Evolutionary conservation across 345 rosid species (phyloP), one percentile per base, ranked within the genome.

Genomic region (Dimocarpus longan): DNA sequence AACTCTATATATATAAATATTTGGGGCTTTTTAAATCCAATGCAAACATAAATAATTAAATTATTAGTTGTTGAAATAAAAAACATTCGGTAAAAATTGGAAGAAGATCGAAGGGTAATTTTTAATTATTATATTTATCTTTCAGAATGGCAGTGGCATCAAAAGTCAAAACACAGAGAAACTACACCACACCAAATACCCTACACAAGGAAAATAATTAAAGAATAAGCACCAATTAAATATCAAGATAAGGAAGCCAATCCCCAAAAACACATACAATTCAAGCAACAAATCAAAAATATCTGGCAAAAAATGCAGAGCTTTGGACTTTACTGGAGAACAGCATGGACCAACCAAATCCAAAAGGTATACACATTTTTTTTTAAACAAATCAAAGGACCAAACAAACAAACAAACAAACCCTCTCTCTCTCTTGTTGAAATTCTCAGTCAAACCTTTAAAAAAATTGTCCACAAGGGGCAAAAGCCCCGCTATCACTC

Each of bases 231-330:
- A 59, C 21, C 10, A 59, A 6, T 18, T 62, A 22, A 74, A 75
- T 63, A 18, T 10, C 46, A 18, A 68, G 24, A 77, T 3, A 43
- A 24, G 48, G 12, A 60, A 32, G 19, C 69, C 48, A 63, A 64
- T 37, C 24, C 37, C 37, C 18, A 70, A 24, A 4, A 13, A 71
- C 70, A 70, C 80, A 70, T 62, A 19, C 12, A 76, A 32, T 63
- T 37, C 66, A 78, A 70, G 76, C 65, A 50, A 32, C 8, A 13
- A 73, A 59, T 2, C 3, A n/a, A 24, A 59, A 59, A n/a, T 65
- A 15, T 28, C 6, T 71, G 54, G 28, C 50, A 71, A 46, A n/a
- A n/a, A n/a, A 8, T 60, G 43, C 21, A 62, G 12, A 60, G 39
- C 15, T 39, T 76, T 67, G 37, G 15, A 68, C 42, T 56, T 68